Evolutionary conservation across 2,329 filamentous ascomycete genomes (phyloP).

Genomic region (Apiospora hydei): DNA sequence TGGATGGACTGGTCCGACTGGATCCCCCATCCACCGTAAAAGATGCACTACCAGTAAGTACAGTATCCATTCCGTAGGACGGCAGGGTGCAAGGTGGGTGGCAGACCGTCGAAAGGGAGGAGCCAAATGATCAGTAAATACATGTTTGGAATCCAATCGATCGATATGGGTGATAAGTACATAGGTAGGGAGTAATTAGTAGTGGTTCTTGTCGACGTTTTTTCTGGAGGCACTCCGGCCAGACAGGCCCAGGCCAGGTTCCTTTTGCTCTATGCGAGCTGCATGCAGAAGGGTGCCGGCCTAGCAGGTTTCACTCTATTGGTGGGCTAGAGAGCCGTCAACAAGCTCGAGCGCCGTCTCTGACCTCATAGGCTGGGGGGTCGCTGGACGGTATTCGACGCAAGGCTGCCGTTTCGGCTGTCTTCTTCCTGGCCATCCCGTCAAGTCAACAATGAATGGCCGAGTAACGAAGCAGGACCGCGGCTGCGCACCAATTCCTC

Average conservation of each 20-base stretch:
- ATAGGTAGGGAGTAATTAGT: no score
- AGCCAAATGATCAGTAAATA: not conserved
- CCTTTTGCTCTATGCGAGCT: not conserved
- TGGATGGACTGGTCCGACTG: not conserved
- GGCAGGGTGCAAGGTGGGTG: no score
- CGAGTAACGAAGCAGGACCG: conserved; percentile 17
- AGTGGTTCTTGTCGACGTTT: not conserved
- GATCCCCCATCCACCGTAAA: not conserved
- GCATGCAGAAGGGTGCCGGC: not conserved
- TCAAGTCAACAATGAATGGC: conserved; percentile 19
- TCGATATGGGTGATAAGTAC: not conserved
- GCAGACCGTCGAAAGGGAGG: not conserved
- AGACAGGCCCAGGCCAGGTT: not conserved
- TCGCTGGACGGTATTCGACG: not conserved
- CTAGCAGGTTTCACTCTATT: conserved; percentile 8
- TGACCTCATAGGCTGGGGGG: conserved; percentile 18
- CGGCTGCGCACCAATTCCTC: not conserved
- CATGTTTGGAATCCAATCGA: not conserved
- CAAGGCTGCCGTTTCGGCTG: conserved; percentile 19
- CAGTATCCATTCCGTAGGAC: no score
- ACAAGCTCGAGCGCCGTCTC: not conserved
- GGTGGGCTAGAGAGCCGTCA: not conserved
- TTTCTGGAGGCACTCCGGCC: not conserved
- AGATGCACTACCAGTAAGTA: not conserved
- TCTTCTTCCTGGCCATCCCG: not conserved